Conservation (phyloP, 257 asterid species). For the Cinchona pubescens region DNA sequence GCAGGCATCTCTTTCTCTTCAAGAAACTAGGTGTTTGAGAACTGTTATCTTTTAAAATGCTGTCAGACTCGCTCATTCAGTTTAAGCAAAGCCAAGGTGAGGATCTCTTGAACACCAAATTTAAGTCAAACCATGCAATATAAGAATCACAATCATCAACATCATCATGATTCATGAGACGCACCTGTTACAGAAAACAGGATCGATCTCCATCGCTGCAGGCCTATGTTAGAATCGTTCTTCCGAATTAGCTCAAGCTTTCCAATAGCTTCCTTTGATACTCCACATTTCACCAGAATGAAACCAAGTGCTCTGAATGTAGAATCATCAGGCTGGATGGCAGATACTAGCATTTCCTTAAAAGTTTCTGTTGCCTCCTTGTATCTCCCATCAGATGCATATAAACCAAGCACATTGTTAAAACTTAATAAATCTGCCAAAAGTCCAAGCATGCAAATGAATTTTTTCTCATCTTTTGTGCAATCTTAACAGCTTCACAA, state of each 20-base stretch:
- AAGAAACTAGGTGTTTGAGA: background rate
- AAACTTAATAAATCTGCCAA: slow-evolving; percentile 77
- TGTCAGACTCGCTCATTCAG: background rate
- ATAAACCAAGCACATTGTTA: slow-evolving; percentile 68
- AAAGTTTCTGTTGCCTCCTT: slow-evolving; percentile 75
- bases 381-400: slow-evolving; percentile 74
- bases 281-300: slow-evolving; percentile 75
- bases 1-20: background rate
- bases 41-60: background rate
- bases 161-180: slow-evolving; percentile 27
- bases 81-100: background rate
- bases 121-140: background rate
- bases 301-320: slow-evolving; percentile 68
- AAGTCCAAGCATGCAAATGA: too few relatives aligned
- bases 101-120: background rate
- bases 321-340: slow-evolving; percentile 59
- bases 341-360: slow-evolving; percentile 60
- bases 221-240: slow-evolving; percentile 45
- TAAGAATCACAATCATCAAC: slow-evolving; percentile 17
- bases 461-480: slow-evolving; percentile 68
- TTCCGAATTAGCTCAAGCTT: slow-evolving; percentile 56
- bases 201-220: slow-evolving; percentile 55
- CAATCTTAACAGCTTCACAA: slow-evolving; percentile 59
- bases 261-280: slow-evolving; percentile 52
- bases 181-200: slow-evolving; percentile 51